Percentiles rank a stretch among this genome's conserved stretches.
Evolutionary conservation across 352 stramenopile genomes (phyloP).

Genomic region (Thalassiosira mediterranea): DNA sequence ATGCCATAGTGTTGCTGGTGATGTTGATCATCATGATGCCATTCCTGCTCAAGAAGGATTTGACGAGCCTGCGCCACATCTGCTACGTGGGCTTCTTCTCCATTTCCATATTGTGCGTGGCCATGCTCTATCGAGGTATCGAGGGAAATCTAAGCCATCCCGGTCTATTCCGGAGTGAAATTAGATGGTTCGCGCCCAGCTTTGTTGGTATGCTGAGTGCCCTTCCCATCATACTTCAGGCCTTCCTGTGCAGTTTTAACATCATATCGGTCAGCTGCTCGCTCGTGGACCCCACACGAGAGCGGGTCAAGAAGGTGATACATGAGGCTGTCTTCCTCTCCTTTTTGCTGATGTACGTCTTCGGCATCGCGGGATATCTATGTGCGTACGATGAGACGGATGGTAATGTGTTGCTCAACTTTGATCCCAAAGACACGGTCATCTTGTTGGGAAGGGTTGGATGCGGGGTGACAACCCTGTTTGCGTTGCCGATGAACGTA

Average conservation of each 20-base stretch:
- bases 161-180: slow-evolving; percentile 12
- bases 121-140: slow-evolving; percentile 1
- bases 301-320: slow-evolving; percentile 31
- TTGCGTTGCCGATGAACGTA: slow-evolving; percentile 25
- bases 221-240: slow-evolving; percentile 57
- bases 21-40: no score
- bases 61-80: slow-evolving; percentile 1
- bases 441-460: slow-evolving; percentile 25
- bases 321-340: slow-evolving; percentile 25
- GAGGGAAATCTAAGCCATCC: no score
- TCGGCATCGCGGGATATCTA: neutral
- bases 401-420: slow-evolving; percentile 6
- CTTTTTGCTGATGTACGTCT: slow-evolving; percentile 13
- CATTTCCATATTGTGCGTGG: slow-evolving; percentile 10
- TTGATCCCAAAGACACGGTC: neutral
- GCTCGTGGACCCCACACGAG: slow-evolving; percentile 39
- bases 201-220: slow-evolving; percentile 35
- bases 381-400: neutral
- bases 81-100: slow-evolving; percentile 26
- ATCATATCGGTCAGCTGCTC: slow-evolving; percentile 41
- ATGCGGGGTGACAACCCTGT: slow-evolving; percentile 21
- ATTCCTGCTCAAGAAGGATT: slow-evolving; percentile 15
- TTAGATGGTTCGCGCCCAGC: slow-evolving; percentile 2
- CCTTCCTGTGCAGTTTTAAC: slow-evolving; percentile 59
- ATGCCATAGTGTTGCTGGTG: no score